These are phyloP conservation scores for Pelargonium cotyledonis DNA, from an alignment of 441 rosid species.

Conservation along the genomic window DNA sequence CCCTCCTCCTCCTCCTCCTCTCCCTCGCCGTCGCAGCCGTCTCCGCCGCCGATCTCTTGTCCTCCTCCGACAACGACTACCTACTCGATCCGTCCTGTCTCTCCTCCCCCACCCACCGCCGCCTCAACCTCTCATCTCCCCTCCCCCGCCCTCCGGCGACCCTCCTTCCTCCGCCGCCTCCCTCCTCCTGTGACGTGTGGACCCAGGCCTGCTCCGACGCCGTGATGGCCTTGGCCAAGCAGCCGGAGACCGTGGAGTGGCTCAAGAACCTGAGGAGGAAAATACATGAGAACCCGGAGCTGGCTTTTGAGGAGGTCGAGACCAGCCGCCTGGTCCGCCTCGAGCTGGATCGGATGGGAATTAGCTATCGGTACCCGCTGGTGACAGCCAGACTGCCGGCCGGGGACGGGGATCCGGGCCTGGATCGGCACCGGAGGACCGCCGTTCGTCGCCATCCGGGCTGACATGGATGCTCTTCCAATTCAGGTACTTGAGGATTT, in stretches of 20 bases:
- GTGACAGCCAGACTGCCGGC: too few relatives aligned
- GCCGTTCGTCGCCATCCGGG: conserved; percentile 79
- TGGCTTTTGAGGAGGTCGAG: conserved; percentile 68
- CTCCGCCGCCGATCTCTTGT: not conserved
- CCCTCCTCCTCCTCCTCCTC: not conserved
- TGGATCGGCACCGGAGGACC: conserved; percentile 75
- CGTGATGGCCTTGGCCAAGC: conserved; percentile 34
- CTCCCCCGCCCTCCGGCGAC: not conserved
- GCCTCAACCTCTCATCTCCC: conserved; percentile 27
- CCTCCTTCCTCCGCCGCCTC: conserved; percentile 5
- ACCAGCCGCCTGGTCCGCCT: conserved; percentile 60
- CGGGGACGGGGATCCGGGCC: conserved; percentile 89
- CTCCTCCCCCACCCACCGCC: not conserved
- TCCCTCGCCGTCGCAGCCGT: not conserved
- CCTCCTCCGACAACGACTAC: not conserved
- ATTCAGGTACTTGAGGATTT: conserved; percentile 42
- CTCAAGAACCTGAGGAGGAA: conserved; percentile 54
- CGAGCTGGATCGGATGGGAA: conserved; percentile 59
- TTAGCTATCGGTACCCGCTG: conserved; percentile 49
- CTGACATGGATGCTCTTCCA: conserved; percentile 97
- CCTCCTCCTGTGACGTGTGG: conserved; percentile 38
- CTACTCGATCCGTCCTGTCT: not conserved
- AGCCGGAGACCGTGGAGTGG: conserved; percentile 52
- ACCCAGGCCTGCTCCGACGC: conserved; percentile 38
- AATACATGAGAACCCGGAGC: conserved; percentile 85